Evolutionary conservation across 306 rosid genomes (phyloP), one percentile per base, ranked within the genome.

Genomic region (Trifolium repens): DNA sequence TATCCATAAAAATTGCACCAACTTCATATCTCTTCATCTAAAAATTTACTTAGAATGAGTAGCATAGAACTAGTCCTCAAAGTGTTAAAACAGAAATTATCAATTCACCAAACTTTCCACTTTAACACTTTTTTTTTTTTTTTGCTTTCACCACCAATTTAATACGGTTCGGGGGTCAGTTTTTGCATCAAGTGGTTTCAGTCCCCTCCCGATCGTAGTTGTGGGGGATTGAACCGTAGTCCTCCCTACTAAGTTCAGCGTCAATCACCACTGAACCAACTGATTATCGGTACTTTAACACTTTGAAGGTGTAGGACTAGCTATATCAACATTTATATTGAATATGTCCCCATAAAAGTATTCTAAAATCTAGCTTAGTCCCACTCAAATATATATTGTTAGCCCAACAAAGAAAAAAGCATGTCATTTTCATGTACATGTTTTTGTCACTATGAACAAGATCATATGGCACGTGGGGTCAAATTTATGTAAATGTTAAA

Each of bases 401-500:
- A 59, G 2, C 35, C 67, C 43, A 30, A 61, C 67, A 61, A 32
- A 64, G 53, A 65, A 40, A 65, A 63, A 9, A 65, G 15, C 70
- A 65, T 2, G 44, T 65, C 52, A 16, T 40, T 65, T 39, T 65
- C 52, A 63, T 65, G 22, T 17, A n/a, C 8, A 65, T 9, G 50
- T 7, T 64, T 64, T 39, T 40, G 34, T 64, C 32, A 35, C 11
- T 10, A 63, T 34, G 26, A n/a, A n/a, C 44, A 35, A 63, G 26
- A 35, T 63, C 68, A 64, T 37, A 64, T 14, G 49, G 9, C 50
- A 64, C 5, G 70, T 64, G 9, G 68, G 68, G 46, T 35, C 68
- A 62, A 61, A 61, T 64, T 1, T 64, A 64, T 64, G 70, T 19
- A 16, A 64, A 39, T 64, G 50, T 64, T 64, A 64, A 39, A 64